Evolutionary conservation across 2,329 filamentous ascomycete genomes (phyloP).

Genomic region (Fusarium robinianum): DNA sequence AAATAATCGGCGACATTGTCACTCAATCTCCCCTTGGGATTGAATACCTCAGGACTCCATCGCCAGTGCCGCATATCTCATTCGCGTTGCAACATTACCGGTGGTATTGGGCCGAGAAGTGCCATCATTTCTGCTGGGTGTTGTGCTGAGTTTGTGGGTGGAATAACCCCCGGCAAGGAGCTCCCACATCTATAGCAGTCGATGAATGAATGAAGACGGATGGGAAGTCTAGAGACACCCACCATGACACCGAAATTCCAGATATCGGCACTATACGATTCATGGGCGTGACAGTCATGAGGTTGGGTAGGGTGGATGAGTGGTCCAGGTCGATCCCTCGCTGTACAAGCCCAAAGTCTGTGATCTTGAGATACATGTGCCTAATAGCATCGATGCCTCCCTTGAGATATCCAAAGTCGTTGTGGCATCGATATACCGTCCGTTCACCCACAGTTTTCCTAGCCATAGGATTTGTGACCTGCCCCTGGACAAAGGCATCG

Average conservation of each 20-base stretch:
- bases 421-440: conserved; percentile 25
- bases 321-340: conserved; percentile 5
- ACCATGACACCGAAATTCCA: conserved; percentile 34
- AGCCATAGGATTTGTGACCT: conserved; percentile 13
- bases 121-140: conserved; percentile 35
- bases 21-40: conserved; percentile 17
- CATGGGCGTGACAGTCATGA: conserved; percentile 21
- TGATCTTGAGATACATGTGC: conserved; percentile 20
- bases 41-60: conserved; percentile 20
- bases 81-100: conserved; percentile 22
- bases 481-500: conserved; percentile 23
- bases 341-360: conserved; percentile 27
- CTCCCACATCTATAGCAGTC: conserved; percentile 31
- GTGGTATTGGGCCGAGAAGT: conserved; percentile 29
- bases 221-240: neutral
- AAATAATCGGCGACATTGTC: conserved; percentile 26
- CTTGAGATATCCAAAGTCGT: conserved; percentile 22
- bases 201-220: neutral
- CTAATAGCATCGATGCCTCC: conserved; percentile 4
- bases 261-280: conserved; percentile 24
- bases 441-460: conserved; percentile 14
- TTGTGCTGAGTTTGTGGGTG: conserved; percentile 17
- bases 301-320: conserved; percentile 27
- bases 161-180: conserved; percentile 31
- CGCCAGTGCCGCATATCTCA: conserved; percentile 23